Evolutionary conservation across 2,329 filamentous ascomycete genomes (phyloP).

Genomic region (Mycosphaerelloides madeirae): DNA sequence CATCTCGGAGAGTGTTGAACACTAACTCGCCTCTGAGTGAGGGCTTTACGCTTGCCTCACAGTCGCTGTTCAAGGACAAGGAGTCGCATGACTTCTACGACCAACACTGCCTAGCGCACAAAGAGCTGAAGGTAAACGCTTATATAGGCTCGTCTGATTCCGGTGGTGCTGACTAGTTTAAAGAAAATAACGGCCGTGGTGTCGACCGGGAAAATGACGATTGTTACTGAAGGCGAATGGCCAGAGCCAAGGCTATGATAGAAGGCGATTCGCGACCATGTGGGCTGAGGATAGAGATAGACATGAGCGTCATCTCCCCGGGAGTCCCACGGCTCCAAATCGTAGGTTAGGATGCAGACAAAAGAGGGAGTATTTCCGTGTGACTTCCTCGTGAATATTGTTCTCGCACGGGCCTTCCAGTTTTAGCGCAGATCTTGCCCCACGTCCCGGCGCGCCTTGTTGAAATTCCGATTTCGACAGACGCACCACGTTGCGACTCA

Average conservation of each 20-base stretch:
- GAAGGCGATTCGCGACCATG: no score
- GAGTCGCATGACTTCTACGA: slow-evolving; percentile 69
- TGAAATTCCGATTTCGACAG: no score
- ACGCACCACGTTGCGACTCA: no score
- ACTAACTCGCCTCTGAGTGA: slow-evolving; percentile 48
- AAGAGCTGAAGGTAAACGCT: slow-evolving; percentile 41
- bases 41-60: slow-evolving; percentile 61
- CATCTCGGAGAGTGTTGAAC: slow-evolving; percentile 23
- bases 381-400: no score
- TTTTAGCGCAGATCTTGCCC: no score
- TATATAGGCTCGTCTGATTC: not conserved
- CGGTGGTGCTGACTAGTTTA: not conserved
- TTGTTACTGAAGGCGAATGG: slow-evolving; percentile 27
- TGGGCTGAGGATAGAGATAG: no score
- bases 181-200: slow-evolving; percentile 26
- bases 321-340: no score
- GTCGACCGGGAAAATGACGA: slow-evolving; percentile 26
- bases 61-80: slow-evolving; percentile 59
- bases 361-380: no score
- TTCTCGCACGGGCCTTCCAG: no score
- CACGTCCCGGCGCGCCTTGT: no score
- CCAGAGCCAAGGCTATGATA: slow-evolving; percentile 21
- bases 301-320: no score
- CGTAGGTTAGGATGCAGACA: no score
- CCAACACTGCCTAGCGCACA: slow-evolving; percentile 53